Percentiles rank a stretch among this genome's conserved stretches.
Conservation (phyloP, 2,329 filamentous ascomycete species). For the Neoarthrinium moseri region DNA sequence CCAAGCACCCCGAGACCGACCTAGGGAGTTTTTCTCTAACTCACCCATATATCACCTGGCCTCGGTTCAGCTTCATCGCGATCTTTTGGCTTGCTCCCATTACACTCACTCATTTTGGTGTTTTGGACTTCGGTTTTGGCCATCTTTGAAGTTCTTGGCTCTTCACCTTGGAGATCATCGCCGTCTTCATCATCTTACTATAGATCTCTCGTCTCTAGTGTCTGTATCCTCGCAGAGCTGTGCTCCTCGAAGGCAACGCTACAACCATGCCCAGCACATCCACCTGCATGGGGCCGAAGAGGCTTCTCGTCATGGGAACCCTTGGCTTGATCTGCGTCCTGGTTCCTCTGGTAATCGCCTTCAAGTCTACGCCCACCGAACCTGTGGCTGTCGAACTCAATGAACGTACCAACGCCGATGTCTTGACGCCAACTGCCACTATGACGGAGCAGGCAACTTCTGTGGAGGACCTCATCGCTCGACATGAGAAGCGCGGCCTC, state of each 20-base stretch:
- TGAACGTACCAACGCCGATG: not conserved
- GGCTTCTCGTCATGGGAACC: conserved; percentile 15
- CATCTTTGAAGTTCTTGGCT: conserved; percentile 19
- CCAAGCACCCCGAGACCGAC: too few relatives aligned
- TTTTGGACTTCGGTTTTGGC: conserved; percentile 29
- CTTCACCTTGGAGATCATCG: conserved; percentile 10
- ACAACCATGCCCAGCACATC: conserved; percentile 16
- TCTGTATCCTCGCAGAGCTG: not conserved
- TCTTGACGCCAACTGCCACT: not conserved
- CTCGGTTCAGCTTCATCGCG: conserved; percentile 11
- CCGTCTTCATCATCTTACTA: conserved; percentile 11
- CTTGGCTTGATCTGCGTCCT: conserved; percentile 17
- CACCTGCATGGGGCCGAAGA: conserved; percentile 15
- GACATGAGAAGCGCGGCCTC: conserved; percentile 4
- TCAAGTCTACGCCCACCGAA: not conserved
- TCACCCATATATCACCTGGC: too few relatives aligned
- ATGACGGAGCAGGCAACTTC: not conserved
- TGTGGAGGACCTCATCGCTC: not conserved
- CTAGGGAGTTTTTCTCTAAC: too few relatives aligned
- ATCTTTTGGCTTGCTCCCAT: conserved; percentile 15
- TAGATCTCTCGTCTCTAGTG: conserved; percentile 2
- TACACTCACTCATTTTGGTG: conserved; percentile 23
- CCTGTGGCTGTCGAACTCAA: not conserved
- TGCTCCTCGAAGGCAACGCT: not conserved
- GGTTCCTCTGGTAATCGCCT: conserved; percentile 11